Conservation (phyloP, 768 basidiomycete genomes). For the Termitomyces eurrhizus region DNA sequence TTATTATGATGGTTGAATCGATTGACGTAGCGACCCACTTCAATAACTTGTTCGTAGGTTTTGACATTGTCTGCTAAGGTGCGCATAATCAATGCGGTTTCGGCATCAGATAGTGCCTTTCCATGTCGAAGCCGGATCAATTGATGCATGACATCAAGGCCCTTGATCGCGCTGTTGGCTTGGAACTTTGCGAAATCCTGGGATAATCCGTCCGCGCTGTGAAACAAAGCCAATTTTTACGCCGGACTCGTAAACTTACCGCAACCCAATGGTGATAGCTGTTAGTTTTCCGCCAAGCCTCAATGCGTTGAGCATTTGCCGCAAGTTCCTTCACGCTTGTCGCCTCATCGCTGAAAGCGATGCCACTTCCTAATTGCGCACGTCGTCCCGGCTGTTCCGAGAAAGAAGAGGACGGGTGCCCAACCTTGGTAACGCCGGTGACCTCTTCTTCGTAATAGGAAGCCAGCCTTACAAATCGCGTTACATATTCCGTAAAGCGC, state of each 20-base stretch:
- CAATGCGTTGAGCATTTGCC: constrained; percentile 79
- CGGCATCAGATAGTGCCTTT: constrained; percentile 67
- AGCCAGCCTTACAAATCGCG: constrained; percentile 84
- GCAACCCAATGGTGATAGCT: constrained; percentile 69
- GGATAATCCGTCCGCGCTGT: constrained; percentile 2
- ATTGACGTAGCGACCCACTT: constrained; percentile 45
- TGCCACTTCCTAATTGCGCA: constrained; percentile 72
- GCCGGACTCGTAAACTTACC: constrained; percentile 35
- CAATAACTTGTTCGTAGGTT: constrained; percentile 85
- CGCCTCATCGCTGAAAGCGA: constrained; percentile 72
- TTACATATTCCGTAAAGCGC: constrained; percentile 86
- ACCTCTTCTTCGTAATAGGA: constrained; percentile 88
- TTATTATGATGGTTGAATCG: not conserved
- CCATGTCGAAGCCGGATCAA: constrained; percentile 73
- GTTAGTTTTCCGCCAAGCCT: constrained; percentile 87
- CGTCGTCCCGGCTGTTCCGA: constrained; percentile 39
- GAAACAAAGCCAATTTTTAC: not conserved
- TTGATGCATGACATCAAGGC: constrained; percentile 86
- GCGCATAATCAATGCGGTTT: constrained; percentile 72
- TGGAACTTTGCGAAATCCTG: constrained; percentile 68
- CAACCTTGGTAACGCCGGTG: constrained; percentile 73
- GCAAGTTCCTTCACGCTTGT: constrained; percentile 65
- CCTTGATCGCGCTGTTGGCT: constrained; percentile 58
- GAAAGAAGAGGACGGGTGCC: constrained; percentile 60
- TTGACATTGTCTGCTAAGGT: constrained; percentile 67